phyloP scores from a whole-genome alignment of 1,284 basidiomycete genomes.

The Leccinum angustisporum region DNA sequence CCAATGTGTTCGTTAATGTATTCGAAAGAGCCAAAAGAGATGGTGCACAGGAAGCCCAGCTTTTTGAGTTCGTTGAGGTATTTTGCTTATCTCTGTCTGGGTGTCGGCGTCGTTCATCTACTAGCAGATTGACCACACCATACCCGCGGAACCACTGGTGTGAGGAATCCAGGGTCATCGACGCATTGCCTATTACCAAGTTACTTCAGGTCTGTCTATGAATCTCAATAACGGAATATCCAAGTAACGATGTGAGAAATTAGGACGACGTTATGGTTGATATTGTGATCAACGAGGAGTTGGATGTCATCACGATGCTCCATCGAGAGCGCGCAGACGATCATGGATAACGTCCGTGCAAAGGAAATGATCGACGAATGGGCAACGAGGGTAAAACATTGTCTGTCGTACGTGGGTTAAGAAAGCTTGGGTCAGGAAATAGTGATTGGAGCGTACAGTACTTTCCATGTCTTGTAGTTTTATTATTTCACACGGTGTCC shows the following conservation, averaged over 20 bases:
- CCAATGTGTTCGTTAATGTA: conserved; percentile 50
- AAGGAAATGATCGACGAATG: conserved; percentile 34
- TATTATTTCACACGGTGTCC: conserved; percentile 37
- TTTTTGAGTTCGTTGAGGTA: conserved; percentile 13
- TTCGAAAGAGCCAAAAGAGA: conserved; percentile 34
- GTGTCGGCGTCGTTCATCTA: not conserved
- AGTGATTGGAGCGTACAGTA: conserved; percentile 1
- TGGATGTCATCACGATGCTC: conserved; percentile 41
- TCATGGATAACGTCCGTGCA: conserved; percentile 35
- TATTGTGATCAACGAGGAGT: conserved; percentile 34
- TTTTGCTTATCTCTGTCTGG: not conserved
- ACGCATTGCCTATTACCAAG: conserved; percentile 23
- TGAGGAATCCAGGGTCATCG: conserved; percentile 17
- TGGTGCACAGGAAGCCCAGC: conserved; percentile 10
- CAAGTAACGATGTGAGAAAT: conserved; percentile 6
- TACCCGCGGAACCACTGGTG: conserved; percentile 23
- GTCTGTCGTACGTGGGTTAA: conserved; percentile 15
- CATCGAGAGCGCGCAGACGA: conserved; percentile 37
- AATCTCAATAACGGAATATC: not conserved
- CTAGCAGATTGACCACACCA: conserved; percentile 35
- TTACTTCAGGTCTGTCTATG: conserved; percentile 26
- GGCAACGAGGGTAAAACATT: conserved; percentile 34
- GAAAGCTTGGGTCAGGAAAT: not conserved
- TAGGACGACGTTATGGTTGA: conserved; percentile 48
- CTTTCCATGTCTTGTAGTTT: not conserved